Evolutionary conservation across 257 asterid species (phyloP).

Genomic region (Solanum sejunctum): DNA sequence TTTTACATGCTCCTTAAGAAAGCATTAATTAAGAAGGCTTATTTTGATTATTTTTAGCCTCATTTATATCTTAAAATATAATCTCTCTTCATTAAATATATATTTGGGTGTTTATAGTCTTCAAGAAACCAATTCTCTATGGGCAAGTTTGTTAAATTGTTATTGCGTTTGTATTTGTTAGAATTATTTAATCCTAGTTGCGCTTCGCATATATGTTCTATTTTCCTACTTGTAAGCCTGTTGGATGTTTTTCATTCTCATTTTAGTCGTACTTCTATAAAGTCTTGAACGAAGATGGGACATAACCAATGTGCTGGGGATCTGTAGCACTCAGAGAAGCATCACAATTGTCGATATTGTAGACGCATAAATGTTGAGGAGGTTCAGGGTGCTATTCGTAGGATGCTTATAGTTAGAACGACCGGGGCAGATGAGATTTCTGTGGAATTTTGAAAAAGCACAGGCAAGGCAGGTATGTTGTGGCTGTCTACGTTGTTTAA

Average conservation of each 20-base stretch:
- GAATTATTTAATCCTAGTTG: background rate
- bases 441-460: background rate
- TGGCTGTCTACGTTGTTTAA: background rate
- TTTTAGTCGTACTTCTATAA: background rate
- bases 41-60: background rate
- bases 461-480: background rate
- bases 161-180: background rate
- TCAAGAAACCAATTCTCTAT: background rate
- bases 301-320: background rate
- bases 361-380: background rate
- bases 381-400: background rate
- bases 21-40: background rate
- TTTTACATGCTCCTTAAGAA: background rate
- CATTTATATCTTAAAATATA: background rate
- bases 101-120: background rate
- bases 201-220: background rate
- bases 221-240: constrained; percentile 2
- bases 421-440: background rate
- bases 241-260: background rate
- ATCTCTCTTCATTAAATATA: background rate
- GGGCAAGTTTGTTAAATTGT: background rate
- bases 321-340: background rate
- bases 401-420: background rate
- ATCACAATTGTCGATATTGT: background rate
- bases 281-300: background rate